Evolutionary conservation across 495 filamentous ascomycete species (phyloP), one percentile per base, ranked within the genome.

Genomic region (Neohortaea acidophila): DNA sequence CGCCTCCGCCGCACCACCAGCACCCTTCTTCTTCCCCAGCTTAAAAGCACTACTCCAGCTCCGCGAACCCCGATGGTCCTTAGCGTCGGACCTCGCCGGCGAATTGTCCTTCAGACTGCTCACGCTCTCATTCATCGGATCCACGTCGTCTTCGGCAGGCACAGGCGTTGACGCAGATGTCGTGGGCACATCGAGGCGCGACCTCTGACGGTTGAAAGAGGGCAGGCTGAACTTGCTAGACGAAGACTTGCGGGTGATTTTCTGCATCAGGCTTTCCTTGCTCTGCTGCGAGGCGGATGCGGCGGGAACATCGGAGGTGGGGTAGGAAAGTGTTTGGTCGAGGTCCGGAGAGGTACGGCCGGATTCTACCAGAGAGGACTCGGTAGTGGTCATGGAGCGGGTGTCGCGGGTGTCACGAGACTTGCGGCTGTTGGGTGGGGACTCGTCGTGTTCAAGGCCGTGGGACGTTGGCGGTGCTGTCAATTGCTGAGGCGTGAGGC

Each of bases 261-360:
- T 59, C 38, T 55, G 49, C 53, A 61, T 61, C 44, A 61, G 53
- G 2, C 38, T 33, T 29, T 59, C 55, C 35, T 54, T 58, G 4
- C 45, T 26, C 3, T 35, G 17, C 38, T 12, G 30, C 25, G 1
- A 44, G 36, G 10, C 8, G 20, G 11, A 26, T 2, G 26, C 23
- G 21, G n/a, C 26, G 5, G 35, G 35, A 20, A 23, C 40, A 20
- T 48, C 41, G 13, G 37, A 45, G 26, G 34, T 36, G 2, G 51
- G 28, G 14, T 60, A 51, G 0, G 49, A 47, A 3, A 52, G 38
- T 10, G 56, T 59, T 27, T 48, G 46, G 12, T 51, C 53, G 17
- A 52, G 43, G 12, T 58, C 55, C 21, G 12, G 23, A 36, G 47
- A 17, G 39, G 39, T 31, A 33, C 48, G 25, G 30, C 38, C 36